Conservation (phyloP, 306 rosid genomes). For the Prinsepia uniflora region DNA sequence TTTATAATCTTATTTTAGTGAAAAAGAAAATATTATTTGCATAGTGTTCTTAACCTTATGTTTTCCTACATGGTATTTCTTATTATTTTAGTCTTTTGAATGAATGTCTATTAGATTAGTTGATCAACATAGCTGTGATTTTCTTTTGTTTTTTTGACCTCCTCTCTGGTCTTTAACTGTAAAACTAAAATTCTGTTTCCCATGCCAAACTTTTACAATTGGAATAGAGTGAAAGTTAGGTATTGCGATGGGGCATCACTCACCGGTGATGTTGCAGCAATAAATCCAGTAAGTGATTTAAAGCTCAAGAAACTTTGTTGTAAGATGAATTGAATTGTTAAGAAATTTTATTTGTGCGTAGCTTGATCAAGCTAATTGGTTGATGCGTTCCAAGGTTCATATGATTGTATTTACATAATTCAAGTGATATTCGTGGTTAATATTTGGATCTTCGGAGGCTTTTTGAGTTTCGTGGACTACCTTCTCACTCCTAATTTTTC, state of each 20-base stretch:
- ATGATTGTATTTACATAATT: constrained; percentile 16
- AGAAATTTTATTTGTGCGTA: no score
- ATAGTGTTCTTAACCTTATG: no score
- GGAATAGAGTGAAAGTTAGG: constrained; percentile 87
- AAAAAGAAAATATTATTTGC: constrained; percentile 15
- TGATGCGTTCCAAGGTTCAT: background rate
- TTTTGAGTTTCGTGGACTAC: constrained; percentile 75
- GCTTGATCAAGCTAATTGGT: no score
- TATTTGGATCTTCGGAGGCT: constrained; percentile 78
- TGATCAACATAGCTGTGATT: background rate
- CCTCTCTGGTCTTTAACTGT: background rate
- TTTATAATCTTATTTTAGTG: constrained; percentile 14
- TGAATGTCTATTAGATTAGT: background rate
- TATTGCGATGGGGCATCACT: constrained; percentile 93
- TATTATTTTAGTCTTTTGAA: no score
- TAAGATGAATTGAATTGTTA: no score
- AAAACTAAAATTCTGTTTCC: constrained; percentile 9
- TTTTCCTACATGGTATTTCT: no score
- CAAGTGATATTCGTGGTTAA: constrained; percentile 91
- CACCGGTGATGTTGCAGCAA: constrained; percentile 81
- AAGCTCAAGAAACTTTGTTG: no score
- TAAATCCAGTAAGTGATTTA: constrained; percentile 63
- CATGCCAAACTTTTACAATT: constrained; percentile 69
- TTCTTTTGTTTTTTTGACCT: background rate
- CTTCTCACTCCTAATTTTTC: constrained; percentile 76